A percentile compares a stretch with the other conserved stretches of the same genome.
Evolutionary conservation across 768 basidiomycete species (phyloP).

Genomic region (Russula sp.): DNA sequence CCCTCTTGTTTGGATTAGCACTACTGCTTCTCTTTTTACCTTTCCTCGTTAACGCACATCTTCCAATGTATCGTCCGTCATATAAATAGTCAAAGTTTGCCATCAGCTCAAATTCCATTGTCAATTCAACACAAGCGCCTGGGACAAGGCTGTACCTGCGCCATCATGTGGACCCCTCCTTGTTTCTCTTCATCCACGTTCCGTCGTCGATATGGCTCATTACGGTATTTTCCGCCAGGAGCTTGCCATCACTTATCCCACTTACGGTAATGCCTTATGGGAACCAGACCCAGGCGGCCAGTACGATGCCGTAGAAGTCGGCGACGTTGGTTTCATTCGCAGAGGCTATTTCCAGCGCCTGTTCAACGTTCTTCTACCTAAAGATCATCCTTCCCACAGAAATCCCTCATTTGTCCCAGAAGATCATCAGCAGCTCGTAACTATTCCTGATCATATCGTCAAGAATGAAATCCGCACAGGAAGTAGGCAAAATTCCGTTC

Average conservation of each 20-base stretch:
- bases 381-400: not conserved
- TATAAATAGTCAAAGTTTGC: not conserved
- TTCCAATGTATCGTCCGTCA: not conserved
- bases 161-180: not conserved
- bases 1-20: not conserved
- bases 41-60: not conserved
- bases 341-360: conserved; percentile 1
- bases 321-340: conserved; percentile 8
- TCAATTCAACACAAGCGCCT: no score
- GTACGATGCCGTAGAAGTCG: not conserved
- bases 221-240: not conserved
- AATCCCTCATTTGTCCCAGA: not conserved
- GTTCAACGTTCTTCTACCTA: not conserved
- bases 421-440: not conserved
- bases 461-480: conserved; percentile 1
- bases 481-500: not conserved
- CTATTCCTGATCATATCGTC: not conserved
- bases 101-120: no score
- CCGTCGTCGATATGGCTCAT: not conserved
- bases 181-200: not conserved
- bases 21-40: not conserved
- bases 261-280: not conserved
- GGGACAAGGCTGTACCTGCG: not conserved
- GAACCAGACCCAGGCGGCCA: not conserved
- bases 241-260: not conserved